phyloP scores from a whole-genome alignment of 352 stramenopile species.

The Pythium insidiosum region DNA sequence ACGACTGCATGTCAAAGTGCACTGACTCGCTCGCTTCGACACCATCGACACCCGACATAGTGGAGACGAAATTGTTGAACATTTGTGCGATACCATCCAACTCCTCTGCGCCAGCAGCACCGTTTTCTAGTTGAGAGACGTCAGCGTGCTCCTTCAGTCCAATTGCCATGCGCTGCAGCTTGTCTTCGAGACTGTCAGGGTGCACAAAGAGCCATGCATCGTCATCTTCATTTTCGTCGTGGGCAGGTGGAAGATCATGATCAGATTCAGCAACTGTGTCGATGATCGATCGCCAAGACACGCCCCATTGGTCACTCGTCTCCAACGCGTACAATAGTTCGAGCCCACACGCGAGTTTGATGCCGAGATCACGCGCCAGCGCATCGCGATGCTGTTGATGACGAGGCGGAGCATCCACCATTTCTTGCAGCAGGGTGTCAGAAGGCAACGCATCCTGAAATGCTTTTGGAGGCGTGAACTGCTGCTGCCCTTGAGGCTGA shows the following conservation, averaged over 20 bases:
- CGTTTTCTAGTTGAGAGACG: background rate
- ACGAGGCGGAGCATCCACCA: too few species aligned
- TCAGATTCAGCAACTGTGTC: constrained; percentile 9
- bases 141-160: background rate
- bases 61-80: constrained; percentile 68
- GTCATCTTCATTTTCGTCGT: constrained; percentile 36
- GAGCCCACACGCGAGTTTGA: constrained; percentile 72
- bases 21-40: constrained; percentile 45
- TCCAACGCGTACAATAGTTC: constrained; percentile 57
- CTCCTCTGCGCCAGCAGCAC: constrained; percentile 39
- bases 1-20: constrained; percentile 57
- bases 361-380: constrained; percentile 46
- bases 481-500: constrained; percentile 78
- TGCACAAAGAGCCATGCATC: constrained; percentile 77
- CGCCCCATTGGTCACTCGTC: constrained; percentile 31
- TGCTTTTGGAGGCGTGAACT: constrained; percentile 52
- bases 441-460: constrained; percentile 43
- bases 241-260: background rate
- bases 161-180: constrained; percentile 21
- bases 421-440: too few species aligned
- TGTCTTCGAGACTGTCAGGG: constrained; percentile 63
- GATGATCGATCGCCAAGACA: constrained; percentile 28
- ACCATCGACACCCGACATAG: constrained; percentile 56
- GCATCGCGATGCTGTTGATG: constrained; percentile 8
- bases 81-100: constrained; percentile 62